These are phyloP conservation scores for Verticillium zaregamsianum DNA, from an alignment of 2,329 filamentous ascomycete species.

Conservation along the genomic window DNA sequence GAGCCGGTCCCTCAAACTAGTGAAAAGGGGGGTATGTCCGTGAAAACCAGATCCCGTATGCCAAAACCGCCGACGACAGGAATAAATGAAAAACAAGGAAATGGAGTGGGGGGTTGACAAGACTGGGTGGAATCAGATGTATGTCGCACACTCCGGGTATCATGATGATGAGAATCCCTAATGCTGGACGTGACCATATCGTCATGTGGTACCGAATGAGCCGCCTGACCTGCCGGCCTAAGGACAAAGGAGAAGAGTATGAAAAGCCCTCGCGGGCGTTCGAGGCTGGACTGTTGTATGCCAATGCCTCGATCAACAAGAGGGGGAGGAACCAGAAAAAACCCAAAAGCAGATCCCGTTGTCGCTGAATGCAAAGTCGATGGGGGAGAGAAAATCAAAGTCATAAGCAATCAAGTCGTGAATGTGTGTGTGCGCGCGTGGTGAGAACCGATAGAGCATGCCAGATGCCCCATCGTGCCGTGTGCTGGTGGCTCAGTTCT, in stretches of 20 bases:
- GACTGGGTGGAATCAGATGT: slow-evolving; percentile 13
- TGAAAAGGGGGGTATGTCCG: slow-evolving; percentile 1
- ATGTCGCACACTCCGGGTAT: slow-evolving; percentile 16
- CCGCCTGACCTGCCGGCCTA: not conserved
- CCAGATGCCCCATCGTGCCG: slow-evolving; percentile 13
- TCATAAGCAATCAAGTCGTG: not conserved
- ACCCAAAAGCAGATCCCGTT: not conserved
- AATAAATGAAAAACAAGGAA: slow-evolving; percentile 4
- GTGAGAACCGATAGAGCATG: slow-evolving; percentile 11
- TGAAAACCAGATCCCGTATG: not conserved
- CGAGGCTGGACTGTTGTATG: not conserved
- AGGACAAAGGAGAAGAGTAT: not conserved
- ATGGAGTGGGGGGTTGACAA: slow-evolving; percentile 12
- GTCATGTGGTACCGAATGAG: slow-evolving; percentile 1
- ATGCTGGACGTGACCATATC: slow-evolving; percentile 11
- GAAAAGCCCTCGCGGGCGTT: not conserved
- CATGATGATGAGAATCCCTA: slow-evolving; percentile 11
- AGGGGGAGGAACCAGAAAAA: not conserved
- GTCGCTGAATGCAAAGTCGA: not conserved
- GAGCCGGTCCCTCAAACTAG: not conserved
- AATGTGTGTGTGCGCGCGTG: not conserved
- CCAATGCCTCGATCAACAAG: not conserved
- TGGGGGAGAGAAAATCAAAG: not conserved
- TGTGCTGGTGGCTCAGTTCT: not conserved
- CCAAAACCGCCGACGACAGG: not conserved